Percentiles rank a stretch among this genome's conserved stretches.
Evolutionary conservation across 768 basidiomycete species (phyloP).

Genomic region (Boletus bicolor): DNA sequence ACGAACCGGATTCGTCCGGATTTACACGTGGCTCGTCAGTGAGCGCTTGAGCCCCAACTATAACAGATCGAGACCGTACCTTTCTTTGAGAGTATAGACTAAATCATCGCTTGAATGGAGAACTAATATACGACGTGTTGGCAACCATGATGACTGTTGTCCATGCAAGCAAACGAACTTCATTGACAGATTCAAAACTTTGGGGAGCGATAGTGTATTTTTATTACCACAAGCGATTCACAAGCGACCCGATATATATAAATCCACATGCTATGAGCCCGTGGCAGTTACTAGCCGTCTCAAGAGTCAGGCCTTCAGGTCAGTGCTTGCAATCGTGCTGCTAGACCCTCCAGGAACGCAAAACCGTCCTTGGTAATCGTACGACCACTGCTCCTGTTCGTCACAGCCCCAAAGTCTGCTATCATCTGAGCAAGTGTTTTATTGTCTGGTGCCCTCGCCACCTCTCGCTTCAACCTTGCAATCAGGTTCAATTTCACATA

Average conservation of each 20-base stretch:
- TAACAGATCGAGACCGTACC: background rate
- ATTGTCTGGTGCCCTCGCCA: constrained; percentile 48
- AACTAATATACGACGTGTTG: no score
- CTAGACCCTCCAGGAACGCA: constrained; percentile 61
- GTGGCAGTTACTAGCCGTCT: background rate
- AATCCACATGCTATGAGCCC: no score
- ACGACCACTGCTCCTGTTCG: constrained; percentile 63
- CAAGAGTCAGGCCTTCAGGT: constrained; percentile 1
- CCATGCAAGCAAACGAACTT: background rate
- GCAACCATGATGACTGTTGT: background rate
- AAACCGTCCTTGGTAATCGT: constrained; percentile 79
- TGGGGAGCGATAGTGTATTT: constrained; percentile 2
- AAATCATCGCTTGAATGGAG: background rate
- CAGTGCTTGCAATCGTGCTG: constrained; percentile 45
- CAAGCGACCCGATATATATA: no score
- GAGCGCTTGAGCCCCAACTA: background rate
- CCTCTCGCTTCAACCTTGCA: constrained; percentile 54
- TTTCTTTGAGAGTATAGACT: background rate
- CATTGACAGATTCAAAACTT: background rate
- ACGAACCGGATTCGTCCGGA: constrained; percentile 23
- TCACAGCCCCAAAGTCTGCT: constrained; percentile 66
- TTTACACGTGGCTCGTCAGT: constrained; percentile 22
- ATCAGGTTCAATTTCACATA: constrained; percentile 60
- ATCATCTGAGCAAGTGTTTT: constrained; percentile 61
- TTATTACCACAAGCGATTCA: background rate